phyloP scores from a whole-genome alignment of 2,329 filamentous ascomycete species.

The Stemphylium vesicarium region DNA sequence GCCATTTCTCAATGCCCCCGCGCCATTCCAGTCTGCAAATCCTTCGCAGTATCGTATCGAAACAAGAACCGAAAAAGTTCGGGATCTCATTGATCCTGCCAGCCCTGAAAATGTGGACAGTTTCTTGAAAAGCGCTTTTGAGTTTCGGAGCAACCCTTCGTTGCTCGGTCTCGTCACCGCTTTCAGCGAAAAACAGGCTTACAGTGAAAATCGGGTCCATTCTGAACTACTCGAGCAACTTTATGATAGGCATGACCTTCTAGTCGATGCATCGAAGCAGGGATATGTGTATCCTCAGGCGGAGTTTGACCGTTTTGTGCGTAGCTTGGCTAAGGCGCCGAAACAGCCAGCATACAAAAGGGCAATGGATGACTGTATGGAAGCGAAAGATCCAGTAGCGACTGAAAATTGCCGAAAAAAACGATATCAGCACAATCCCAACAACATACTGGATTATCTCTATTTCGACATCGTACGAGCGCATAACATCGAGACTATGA shows the following conservation, averaged over 20 bases:
- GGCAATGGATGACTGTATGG: constrained; percentile 36
- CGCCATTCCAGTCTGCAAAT: constrained; percentile 56
- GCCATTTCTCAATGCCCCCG: constrained; percentile 69
- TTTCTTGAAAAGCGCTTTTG: constrained; percentile 62
- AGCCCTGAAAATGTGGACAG: constrained; percentile 44
- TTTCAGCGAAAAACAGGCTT: constrained; percentile 68
- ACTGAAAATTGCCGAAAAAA: constrained; percentile 24
- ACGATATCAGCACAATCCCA: constrained; percentile 25
- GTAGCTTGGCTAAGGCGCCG: constrained; percentile 60
- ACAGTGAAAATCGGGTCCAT: constrained; percentile 50
- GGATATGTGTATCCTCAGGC: constrained; percentile 57
- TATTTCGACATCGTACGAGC: constrained; percentile 61
- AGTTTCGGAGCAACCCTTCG: constrained; percentile 63
- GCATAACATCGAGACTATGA: constrained; percentile 43
- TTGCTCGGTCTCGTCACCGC: constrained; percentile 70
- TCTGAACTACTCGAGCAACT: constrained; percentile 32
- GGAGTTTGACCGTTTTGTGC: constrained; percentile 59
- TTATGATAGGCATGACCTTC: constrained; percentile 52
- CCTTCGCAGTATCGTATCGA: constrained; percentile 57
- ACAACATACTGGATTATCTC: constrained; percentile 68
- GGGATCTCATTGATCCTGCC: constrained; percentile 49
- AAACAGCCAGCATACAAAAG: constrained; percentile 49
- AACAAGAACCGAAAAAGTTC: constrained; percentile 57
- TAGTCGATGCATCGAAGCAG: constrained; percentile 56
- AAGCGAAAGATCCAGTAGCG: constrained; percentile 20